phyloP scores from a whole-genome alignment of 129 eudicot species.

The Kitagawia praeruptora region DNA sequence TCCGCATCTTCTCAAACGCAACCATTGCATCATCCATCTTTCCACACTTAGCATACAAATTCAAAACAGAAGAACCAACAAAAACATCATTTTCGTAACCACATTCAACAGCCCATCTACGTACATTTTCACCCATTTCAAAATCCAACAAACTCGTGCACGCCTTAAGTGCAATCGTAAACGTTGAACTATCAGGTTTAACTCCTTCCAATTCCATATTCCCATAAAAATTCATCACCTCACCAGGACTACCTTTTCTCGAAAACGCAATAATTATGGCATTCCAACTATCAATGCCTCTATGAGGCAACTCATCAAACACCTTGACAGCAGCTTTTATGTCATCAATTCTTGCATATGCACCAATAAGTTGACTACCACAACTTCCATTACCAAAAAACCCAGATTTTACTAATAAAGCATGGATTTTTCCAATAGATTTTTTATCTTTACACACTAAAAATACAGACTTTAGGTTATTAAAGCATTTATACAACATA shows the following conservation, averaged over 20 bases:
- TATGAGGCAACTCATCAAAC: conserved; percentile 58
- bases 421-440: conserved; percentile 49
- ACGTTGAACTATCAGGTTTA: conserved; percentile 80
- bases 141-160: conserved; percentile 55
- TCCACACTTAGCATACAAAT: conserved; percentile 63
- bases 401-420: conserved; percentile 44
- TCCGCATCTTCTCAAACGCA: conserved; percentile 56
- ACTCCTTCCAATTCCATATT: conserved; percentile 35
- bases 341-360: conserved; percentile 50
- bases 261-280: conserved; percentile 56
- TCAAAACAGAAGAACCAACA: conserved; percentile 65
- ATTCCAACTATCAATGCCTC: conserved; percentile 60
- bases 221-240: conserved; percentile 42
- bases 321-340: conserved; percentile 41
- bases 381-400: conserved; percentile 25
- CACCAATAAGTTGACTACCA: conserved; percentile 41
- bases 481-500: conserved; percentile 25
- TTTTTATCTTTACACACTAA: conserved; percentile 30
- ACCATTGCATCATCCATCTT: conserved; percentile 54
- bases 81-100: conserved; percentile 66
- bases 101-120: conserved; percentile 34
- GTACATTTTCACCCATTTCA: conserved; percentile 48
- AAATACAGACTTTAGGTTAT: conserved; percentile 28
- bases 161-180: conserved; percentile 69
- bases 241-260: conserved; percentile 23